Evolutionary conservation across 108 stramenopile genomes (phyloP), one percentile per base, ranked within the genome.

Genomic region (Pseudonitzschia pungens): DNA sequence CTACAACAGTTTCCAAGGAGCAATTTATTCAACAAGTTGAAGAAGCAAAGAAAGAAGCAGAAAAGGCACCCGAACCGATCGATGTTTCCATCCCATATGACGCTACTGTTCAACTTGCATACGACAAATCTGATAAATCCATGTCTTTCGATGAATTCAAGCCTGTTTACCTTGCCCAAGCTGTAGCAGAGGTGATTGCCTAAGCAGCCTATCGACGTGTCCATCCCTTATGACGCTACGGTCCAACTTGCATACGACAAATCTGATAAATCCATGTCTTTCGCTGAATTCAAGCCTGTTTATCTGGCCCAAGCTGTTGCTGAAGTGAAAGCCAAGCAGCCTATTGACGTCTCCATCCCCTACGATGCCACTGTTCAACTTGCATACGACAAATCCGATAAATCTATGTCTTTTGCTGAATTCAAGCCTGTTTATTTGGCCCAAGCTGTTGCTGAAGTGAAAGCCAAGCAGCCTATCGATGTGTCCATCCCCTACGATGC

Each of bases 181-280:
- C 76, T 36, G 69, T 83, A 10, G 78, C 69, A 28, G 20, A 48
- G 18, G 82, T 83, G 0, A 79, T 68, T 50, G 51, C 82, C 27
- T 11, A 83, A 83, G 75, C 68, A 74, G 50, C 77, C 73, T 8
- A 65, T 79, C 45, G 82, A 83, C 62, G 51, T 83, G 24, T 74
- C 72, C 24, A 71, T 83, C 53, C 82, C 82, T 26, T 83, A 83
- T 64, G 74, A 83, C 48, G 78, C 78, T 44, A 67, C 82, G 21
- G 82, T 77, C 21, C 54, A 79, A 71, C 68, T 83, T 20, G 82
- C 82, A 29, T 83, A 83, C 41, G 82, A 79, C 42, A 52, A 66
- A 27, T 65, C 64, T 41, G 64, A 65, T 21, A 83, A 79, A 43
- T 76, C 77, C 56, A 44, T 76, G 62, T 29, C 64, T 14, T 83